phyloP scores from a whole-genome alignment of 2,329 filamentous ascomycete genomes.

The Reticulascus tulasneorum region DNA sequence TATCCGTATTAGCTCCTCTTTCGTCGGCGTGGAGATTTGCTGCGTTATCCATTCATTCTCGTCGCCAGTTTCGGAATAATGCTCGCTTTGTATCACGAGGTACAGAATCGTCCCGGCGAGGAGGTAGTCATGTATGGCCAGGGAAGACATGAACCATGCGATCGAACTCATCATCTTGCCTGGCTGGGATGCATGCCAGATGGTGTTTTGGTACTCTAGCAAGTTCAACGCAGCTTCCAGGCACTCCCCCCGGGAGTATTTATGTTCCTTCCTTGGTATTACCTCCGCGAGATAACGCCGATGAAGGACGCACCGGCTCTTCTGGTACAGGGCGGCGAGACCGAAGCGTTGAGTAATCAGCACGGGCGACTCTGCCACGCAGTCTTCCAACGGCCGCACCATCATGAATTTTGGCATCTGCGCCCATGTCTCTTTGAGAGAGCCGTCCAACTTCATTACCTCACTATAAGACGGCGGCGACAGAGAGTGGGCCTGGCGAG shows the following conservation, averaged over 20 bases:
- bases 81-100: constrained; percentile 42
- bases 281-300: constrained; percentile 47
- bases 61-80: constrained; percentile 31
- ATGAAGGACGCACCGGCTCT: constrained; percentile 53
- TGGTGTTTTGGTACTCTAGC: constrained; percentile 41
- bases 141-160: constrained; percentile 53
- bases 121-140: constrained; percentile 58
- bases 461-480: constrained; percentile 43
- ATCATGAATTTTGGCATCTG: constrained; percentile 45
- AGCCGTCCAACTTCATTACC: constrained; percentile 42
- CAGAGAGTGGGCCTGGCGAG: constrained; percentile 45
- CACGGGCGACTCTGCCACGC: constrained; percentile 42
- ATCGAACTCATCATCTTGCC: constrained; percentile 49
- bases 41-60: constrained; percentile 30
- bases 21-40: constrained; percentile 27
- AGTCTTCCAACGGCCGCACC: constrained; percentile 43
- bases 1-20: constrained; percentile 33
- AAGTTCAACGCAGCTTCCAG: constrained; percentile 45
- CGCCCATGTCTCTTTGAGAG: constrained; percentile 41
- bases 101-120: constrained; percentile 59
- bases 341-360: constrained; percentile 51
- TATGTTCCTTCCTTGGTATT: constrained; percentile 38
- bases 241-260: constrained; percentile 48
- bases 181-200: constrained; percentile 46
- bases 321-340: constrained; percentile 48